Evolutionary conservation across 495 filamentous ascomycete species (phyloP).

Genomic region (Penicillium angulare): DNA sequence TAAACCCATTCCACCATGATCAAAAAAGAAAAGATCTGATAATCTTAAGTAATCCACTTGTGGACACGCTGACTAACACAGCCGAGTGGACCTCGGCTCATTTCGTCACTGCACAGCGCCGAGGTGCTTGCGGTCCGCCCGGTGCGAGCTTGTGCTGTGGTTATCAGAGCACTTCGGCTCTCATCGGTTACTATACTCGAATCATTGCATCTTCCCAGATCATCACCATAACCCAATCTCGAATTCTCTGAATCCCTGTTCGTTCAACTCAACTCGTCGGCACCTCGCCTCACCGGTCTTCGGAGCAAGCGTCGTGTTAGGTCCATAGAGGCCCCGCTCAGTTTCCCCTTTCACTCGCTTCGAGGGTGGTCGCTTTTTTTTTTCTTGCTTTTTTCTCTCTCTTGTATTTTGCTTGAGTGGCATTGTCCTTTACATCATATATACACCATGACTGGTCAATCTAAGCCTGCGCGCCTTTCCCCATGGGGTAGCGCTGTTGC

Average conservation of each 20-base stretch:
- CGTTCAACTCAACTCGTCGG: neutral
- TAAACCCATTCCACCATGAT: no score
- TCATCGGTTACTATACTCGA: constrained; percentile 15
- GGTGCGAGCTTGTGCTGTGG: neutral
- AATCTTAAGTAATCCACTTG: neutral
- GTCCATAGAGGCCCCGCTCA: constrained; percentile 19
- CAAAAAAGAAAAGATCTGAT: neutral
- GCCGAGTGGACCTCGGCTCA: neutral
- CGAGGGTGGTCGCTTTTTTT: constrained; percentile 2
- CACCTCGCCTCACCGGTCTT: constrained; percentile 4
- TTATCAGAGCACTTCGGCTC: constrained; percentile 4
- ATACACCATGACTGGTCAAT: constrained; percentile 69
- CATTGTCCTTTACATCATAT: neutral
- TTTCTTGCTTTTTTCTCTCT: constrained; percentile 5
- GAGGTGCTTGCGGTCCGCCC: neutral
- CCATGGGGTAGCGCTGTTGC: constrained; percentile 94
- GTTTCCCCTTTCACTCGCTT: constrained; percentile 22
- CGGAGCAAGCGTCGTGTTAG: constrained; percentile 10
- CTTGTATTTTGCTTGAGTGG: neutral
- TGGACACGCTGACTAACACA: neutral
- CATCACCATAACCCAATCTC: no score
- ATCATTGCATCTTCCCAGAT: neutral
- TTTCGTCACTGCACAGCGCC: neutral
- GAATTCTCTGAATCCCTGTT: constrained; percentile 2
- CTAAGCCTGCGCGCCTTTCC: constrained; percentile 74